Base-by-base conservation (phyloP, 768 basidiomycete species). In the Russula virescens region DNA sequence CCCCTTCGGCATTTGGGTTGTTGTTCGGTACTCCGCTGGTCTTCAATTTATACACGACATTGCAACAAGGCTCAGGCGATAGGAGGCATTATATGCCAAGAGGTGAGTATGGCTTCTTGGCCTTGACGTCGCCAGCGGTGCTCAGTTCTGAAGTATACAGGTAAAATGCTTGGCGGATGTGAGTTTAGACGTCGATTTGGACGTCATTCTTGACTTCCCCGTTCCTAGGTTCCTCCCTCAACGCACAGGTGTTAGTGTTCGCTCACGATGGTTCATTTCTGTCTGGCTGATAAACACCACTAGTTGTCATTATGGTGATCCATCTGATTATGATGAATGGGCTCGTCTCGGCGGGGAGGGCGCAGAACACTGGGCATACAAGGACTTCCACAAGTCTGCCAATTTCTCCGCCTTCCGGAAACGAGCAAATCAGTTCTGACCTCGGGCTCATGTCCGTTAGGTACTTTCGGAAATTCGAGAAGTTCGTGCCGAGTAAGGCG, bases 111-210 rank as follows among this genome's bases (percentile, higher is more conserved):
- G 21, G 23, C 19, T 9, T 34, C n/a, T 4, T 45, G 45, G 1
- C 38, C 8, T 23, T 9, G 38, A 38, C 13, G 38, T 14, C 8
- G 23, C 0, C 9, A 14, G n/a, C 67, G 8, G 66, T 9, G 21
- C 46, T 35, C 11, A 55, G 25, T 40, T 31, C 55, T 38, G 28
- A 45, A 53, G 2, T 53, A 21, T 14, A 23, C 42, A 88, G 87
- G 74, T 1, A 88, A 83, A 68, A 75, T 90, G 70, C 78, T 91
- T 7, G 88, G 88, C 25, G 88, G 88, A 69, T 90, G 88, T 86
- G 69, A 71, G 84, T 76, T 13, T 26, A 42, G n/a, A 28, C 9
- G 28, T 16, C 25, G 31, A 6, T 63, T 42, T 55, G 5, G 46
- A 3, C 58, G 42, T 58, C 10, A 34, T 58, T 0, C 3, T 21